Conservation (phyloP, 306 rosid species). For the Citrullus colocynthis region DNA sequence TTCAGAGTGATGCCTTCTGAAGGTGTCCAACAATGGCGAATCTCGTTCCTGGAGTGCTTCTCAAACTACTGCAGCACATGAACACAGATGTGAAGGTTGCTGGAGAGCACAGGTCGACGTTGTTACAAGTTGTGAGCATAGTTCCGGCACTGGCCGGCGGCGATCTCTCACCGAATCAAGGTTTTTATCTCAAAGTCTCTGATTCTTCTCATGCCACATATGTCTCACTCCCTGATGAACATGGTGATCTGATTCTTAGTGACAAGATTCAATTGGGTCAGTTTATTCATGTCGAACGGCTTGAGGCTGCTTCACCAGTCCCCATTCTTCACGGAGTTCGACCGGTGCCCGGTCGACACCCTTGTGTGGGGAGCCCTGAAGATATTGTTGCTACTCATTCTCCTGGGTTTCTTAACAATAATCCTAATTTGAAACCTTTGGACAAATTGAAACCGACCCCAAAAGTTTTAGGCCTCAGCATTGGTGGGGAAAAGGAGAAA, state of each 20-base stretch:
- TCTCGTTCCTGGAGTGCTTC: constrained; percentile 97
- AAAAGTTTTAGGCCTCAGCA: constrained; percentile 21
- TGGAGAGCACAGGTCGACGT: constrained; percentile 88
- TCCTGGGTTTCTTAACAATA: constrained; percentile 49
- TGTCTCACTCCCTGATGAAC: constrained; percentile 84
- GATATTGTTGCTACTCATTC: constrained; percentile 85
- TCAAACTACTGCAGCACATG: constrained; percentile 90
- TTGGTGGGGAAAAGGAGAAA: constrained; percentile 33
- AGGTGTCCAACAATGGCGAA: constrained; percentile 65
- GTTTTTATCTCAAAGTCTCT: constrained; percentile 90
- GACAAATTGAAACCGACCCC: constrained; percentile 36
- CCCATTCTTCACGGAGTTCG: constrained; percentile 86
- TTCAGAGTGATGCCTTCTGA: constrained; percentile 47
- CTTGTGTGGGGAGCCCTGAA: constrained; percentile 86
- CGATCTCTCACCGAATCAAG: constrained; percentile 76
- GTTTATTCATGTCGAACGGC: constrained; percentile 79
- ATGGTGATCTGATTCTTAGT: constrained; percentile 91
- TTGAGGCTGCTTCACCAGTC: constrained; percentile 80
- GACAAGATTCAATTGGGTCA: constrained; percentile 96
- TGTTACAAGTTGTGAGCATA: constrained; percentile 87
- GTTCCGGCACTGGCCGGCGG: constrained; percentile 92
- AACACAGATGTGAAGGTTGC: constrained; percentile 79
- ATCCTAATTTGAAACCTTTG: constrained; percentile 20
- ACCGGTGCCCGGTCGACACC: constrained; percentile 88
- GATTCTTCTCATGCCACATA: constrained; percentile 96